Evolutionary conservation across 2,329 filamentous ascomycete species (phyloP).

Genomic region (Epichloe typhina): DNA sequence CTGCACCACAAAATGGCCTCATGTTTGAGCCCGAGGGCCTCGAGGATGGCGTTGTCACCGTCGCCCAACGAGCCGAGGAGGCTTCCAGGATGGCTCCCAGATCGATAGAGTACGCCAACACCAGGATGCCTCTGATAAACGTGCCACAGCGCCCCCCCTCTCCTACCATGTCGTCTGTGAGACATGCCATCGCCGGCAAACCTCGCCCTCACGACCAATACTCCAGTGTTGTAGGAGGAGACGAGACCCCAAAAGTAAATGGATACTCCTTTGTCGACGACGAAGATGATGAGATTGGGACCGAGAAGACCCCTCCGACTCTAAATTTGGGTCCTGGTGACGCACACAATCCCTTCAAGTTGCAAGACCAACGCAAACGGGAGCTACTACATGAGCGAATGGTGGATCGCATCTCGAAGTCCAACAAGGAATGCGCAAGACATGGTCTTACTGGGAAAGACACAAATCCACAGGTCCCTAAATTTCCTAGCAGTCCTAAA

Average conservation of each 20-base stretch:
- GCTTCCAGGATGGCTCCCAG: constrained; percentile 64
- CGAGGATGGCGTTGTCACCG: constrained; percentile 46
- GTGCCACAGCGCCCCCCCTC: constrained; percentile 47
- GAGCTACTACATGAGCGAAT: constrained; percentile 77
- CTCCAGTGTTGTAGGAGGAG: constrained; percentile 40
- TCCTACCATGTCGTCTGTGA: constrained; percentile 72
- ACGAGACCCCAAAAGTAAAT: constrained; percentile 79
- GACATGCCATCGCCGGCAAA: constrained; percentile 68
- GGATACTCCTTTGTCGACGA: constrained; percentile 93
- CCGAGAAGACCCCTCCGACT: constrained; percentile 17
- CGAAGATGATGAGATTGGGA: constrained; percentile 37
- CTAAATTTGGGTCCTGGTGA: constrained; percentile 47
- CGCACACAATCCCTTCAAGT: constrained; percentile 65
- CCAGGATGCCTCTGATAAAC: constrained; percentile 50
- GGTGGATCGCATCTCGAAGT: constrained; percentile 68
- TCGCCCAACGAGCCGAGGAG: constrained; percentile 54
- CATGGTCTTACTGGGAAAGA: constrained; percentile 47
- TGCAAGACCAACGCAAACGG: constrained; percentile 59
- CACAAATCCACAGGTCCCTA: constrained; percentile 50
- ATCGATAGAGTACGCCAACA: constrained; percentile 70
- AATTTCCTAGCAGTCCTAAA: constrained; percentile 53
- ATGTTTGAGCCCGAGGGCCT: constrained; percentile 71
- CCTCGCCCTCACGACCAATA: constrained; percentile 51
- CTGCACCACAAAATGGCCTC: constrained; percentile 62
- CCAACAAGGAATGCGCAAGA: constrained; percentile 49